Evolutionary conservation across 2,329 filamentous ascomycete species (phyloP), one percentile per base, ranked within the genome.

Genomic region (Zarea fungicola): DNA sequence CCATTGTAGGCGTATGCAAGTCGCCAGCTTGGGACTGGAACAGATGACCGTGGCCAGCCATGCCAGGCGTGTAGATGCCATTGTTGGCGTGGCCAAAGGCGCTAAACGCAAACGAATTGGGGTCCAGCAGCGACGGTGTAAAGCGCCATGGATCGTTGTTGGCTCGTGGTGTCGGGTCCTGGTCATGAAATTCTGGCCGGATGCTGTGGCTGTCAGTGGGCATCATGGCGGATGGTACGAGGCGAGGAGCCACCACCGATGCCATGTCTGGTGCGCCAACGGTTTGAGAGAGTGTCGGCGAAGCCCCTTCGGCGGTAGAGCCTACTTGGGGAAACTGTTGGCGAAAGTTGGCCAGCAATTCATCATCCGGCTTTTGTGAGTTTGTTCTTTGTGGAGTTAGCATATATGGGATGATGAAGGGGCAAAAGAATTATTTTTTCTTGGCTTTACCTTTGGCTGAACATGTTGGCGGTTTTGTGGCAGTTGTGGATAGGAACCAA

Each of bases 51-150:
- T 83, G 85, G 39, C 86, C 87, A 54, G 87, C 32, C 2, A 89
- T 87, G 1, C 89, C 95, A 2, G 91, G 88, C 7, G 89, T 91
- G 68, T 95, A 96, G 67, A 93, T 93, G 13, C 85, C 87, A 14
- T 87, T 80, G 39, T 85, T 80, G 55, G 91, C 87, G 66, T 87
- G 89, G 55, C 85, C 83, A 61, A 95, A 92, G 49, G 78, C 77
- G 52, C 82, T 77, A 67, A 96, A 96, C 21, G 83, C 81, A 64
- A 89, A 89, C 25, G 88, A 87, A 65, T 85, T 89, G 16, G 89
- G 83, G 62, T 97, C 92, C 62, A 97, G 78, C 50, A 95, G 74
- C 19, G 90, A 93, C 4, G 91, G 89, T 3, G 91, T 95, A 61
- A 96, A 90, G 56, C 87, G 81, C 84, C 91, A 93, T 58, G 80